Conservation (phyloP, 106 monocot species). For the Apostasia ramifera region DNA sequence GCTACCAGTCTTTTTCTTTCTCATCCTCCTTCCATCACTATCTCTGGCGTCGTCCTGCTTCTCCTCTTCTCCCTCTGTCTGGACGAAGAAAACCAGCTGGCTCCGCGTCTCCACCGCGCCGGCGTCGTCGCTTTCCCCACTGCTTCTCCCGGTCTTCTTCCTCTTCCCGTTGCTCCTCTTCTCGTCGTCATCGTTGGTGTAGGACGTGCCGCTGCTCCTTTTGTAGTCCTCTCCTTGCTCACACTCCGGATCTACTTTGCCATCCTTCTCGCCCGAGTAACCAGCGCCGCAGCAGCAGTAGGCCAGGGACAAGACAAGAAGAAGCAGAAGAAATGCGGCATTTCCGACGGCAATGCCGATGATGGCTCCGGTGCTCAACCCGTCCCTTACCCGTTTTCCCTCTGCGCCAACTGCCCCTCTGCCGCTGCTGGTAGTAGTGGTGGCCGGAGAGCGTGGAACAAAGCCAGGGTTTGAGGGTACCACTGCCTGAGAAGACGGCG, state of each 20-base stretch:
- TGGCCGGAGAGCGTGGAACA: conserved; percentile 3
- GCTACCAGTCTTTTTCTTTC: neutral
- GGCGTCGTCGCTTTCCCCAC: conserved; percentile 15
- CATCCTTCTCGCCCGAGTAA: neutral
- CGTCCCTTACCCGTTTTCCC: neutral
- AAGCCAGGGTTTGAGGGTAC: conserved; percentile 39
- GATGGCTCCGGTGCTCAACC: conserved; percentile 22
- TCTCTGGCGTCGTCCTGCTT: neutral
- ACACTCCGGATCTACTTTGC: conserved; percentile 1
- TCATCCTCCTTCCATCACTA: conserved; percentile 1
- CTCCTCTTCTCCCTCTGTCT: conserved; percentile 1
- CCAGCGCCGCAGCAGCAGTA: conserved; percentile 22
- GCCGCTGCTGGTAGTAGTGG: neutral
- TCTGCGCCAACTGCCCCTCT: neutral
- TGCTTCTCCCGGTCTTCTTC: neutral
- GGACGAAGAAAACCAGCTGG: conserved; percentile 51
- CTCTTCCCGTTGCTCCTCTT: conserved; percentile 6
- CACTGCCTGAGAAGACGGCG: conserved; percentile 11
- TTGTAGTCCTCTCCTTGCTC: neutral
- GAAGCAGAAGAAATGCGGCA: conserved; percentile 18
- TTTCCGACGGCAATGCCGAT: conserved; percentile 22
- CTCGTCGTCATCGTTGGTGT: conserved; percentile 1
- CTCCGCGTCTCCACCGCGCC: conserved; percentile 7
- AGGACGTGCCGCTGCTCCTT: neutral
- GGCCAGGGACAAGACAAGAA: conserved; percentile 8